phyloP scores from a whole-genome alignment of 345 rosid species.

The Hevea brasiliensis region DNA sequence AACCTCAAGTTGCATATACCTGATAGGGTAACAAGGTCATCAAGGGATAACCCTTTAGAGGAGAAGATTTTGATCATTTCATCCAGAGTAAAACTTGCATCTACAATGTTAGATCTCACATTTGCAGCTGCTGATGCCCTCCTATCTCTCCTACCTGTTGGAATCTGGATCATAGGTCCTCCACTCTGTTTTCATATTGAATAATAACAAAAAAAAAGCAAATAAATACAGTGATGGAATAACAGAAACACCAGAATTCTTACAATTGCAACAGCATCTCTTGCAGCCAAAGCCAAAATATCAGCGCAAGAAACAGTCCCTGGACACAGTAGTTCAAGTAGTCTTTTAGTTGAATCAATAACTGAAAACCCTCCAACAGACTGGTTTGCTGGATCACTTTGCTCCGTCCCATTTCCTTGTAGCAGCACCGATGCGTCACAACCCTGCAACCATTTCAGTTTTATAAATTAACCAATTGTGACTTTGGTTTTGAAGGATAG shows the following conservation, averaged over 20 bases:
- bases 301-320: conserved; percentile 73
- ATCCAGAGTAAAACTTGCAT: conserved; percentile 65
- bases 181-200: conserved; percentile 48
- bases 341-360: conserved; percentile 60
- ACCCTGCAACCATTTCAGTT: conserved; percentile 43
- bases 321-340: conserved; percentile 69
- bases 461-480: no score
- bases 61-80: conserved; percentile 58
- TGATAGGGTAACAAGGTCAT: conserved; percentile 67
- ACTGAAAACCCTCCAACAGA: conserved; percentile 78
- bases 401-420: conserved; percentile 75
- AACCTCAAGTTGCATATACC: conserved; percentile 33
- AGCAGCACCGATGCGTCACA: conserved; percentile 88
- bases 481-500: no score
- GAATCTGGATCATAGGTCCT: conserved; percentile 62
- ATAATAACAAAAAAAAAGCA: background rate
- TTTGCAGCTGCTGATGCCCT: conserved; percentile 47
- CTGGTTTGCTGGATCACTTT: conserved; percentile 70
- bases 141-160: conserved; percentile 76
- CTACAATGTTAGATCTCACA: conserved; percentile 69
- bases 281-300: conserved; percentile 66
- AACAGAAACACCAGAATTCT: conserved; percentile 1
- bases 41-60: conserved; percentile 65
- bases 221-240: background rate
- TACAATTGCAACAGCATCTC: conserved; percentile 77